Base-by-base conservation (phyloP, 257 asterid species). In the Mitragyna speciosa region DNA sequence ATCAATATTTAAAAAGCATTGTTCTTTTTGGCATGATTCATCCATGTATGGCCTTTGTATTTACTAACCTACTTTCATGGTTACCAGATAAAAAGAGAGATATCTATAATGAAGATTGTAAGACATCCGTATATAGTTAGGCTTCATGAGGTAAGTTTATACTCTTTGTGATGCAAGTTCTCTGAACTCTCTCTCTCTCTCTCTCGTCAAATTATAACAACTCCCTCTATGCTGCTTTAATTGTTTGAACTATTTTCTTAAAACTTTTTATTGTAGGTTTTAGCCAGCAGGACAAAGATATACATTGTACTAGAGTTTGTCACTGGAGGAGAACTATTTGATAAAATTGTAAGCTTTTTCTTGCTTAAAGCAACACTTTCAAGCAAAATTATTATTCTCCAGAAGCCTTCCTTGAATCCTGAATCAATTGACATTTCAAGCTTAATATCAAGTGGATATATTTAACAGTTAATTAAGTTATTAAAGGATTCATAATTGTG, bases 61-160 rank as follows among this genome's bases (percentile, higher is more conserved):
- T 67, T 24, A 19, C 75, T 76, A 79, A 71, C 82, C 36, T 75
- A 16, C 78, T 74, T 72, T 65, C 78, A 86, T 82, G 78, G 77
- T 85, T 88, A 26, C 78, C 85, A 93, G 98, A 93, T 94, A 72
- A 90, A 94, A 85, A 86, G 94, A 80, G 98, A 94, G 88, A 94
- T 94, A 69, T 94, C 97, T 70, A 87, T 94, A 65, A 94, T 94
- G 98, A 94, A 94, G 94, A 91, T 94, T 76, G 94, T 94, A 78
- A 86, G 97, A 77, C 98, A 94, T 88, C 97, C 97, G 41, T 85
- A 88, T 83, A 87, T 94, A 65, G 95, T 94, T 70, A 86, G 90
- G 87, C 91, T 93, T 79, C 94, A 94, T 73, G 98, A 94, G 97
- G 98, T 94, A 87, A 78, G 79, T 76, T 63, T 68, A 20, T 48